A percentile compares a stretch with the other conserved stretches of the same genome.
phyloP scores from a whole-genome alignment of 805 yeast genomes.

The Candida suzukii region DNA sequence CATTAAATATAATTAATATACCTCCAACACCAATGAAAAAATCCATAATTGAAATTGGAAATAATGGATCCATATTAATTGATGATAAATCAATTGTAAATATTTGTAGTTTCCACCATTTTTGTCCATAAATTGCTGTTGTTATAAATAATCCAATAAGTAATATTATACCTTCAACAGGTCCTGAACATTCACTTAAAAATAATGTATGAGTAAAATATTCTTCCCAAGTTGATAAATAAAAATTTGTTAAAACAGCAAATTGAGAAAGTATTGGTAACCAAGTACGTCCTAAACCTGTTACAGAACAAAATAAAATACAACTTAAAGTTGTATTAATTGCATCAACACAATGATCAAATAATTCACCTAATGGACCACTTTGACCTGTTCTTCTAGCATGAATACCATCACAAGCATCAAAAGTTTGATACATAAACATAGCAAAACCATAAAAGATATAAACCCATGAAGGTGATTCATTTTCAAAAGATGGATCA shows the following conservation, averaged over 20 bases:
- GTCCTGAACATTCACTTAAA: slow-evolving; percentile 79
- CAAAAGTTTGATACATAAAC: slow-evolving; percentile 90
- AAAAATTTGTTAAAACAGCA: slow-evolving; percentile 74
- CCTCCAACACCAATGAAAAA: slow-evolving; percentile 45
- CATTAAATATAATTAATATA: slow-evolving; percentile 54
- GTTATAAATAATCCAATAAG: slow-evolving; percentile 45
- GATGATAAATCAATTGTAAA: slow-evolving; percentile 32
- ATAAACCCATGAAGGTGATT: slow-evolving; percentile 71
- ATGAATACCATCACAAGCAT: slow-evolving; percentile 93
- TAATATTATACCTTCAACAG: slow-evolving; percentile 86
- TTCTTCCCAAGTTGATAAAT: slow-evolving; percentile 92
- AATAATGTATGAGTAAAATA: slow-evolving; percentile 81
- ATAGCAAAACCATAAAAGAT: slow-evolving; percentile 72
- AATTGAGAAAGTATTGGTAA: slow-evolving; percentile 56
- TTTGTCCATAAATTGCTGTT: slow-evolving; percentile 68
- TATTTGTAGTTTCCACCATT: slow-evolving; percentile 46
- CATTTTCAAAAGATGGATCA: slow-evolving; percentile 60
- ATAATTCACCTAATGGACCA: slow-evolving; percentile 90
- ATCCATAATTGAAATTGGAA: slow-evolving; percentile 32
- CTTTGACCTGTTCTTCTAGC: slow-evolving; percentile 94
- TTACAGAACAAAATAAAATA: slow-evolving; percentile 66
- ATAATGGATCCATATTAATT: slow-evolving; percentile 15
- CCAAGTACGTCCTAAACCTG: slow-evolving; percentile 68
- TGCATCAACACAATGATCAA: slow-evolving; percentile 80
- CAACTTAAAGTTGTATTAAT: slow-evolving; percentile 69